These are phyloP conservation scores for Cucurbita pepo DNA, from an alignment of 306 rosid genomes.

Conservation along the genomic window DNA sequence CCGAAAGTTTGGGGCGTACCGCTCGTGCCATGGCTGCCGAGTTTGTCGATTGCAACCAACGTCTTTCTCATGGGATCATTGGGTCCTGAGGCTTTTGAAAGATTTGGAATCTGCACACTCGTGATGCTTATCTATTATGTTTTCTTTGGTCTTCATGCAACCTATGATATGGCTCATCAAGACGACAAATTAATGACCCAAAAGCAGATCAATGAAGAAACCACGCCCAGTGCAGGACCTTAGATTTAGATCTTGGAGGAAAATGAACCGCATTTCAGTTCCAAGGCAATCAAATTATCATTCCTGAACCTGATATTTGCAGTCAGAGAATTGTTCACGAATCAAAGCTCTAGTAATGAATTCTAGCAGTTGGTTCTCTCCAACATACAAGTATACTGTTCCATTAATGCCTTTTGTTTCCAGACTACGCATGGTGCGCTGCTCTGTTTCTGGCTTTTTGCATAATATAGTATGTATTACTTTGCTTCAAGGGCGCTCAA, in stretches of 20 bases:
- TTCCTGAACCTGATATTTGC: background rate
- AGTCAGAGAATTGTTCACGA: background rate
- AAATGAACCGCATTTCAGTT: background rate
- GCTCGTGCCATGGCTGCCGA: slow-evolving; percentile 74
- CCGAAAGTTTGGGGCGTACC: slow-evolving; percentile 82
- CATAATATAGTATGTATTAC: background rate
- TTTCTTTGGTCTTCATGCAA: slow-evolving; percentile 67
- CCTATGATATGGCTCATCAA: slow-evolving; percentile 64
- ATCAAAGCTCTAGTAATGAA: background rate
- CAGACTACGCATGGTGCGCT: background rate
- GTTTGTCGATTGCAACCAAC: slow-evolving; percentile 57
- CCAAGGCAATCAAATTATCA: background rate
- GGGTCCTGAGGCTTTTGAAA: slow-evolving; percentile 28
- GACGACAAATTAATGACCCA: slow-evolving; percentile 13
- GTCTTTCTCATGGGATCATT: slow-evolving; percentile 67
- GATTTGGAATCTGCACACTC: slow-evolving; percentile 52
- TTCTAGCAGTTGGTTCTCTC: background rate
- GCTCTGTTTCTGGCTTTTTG: too few species aligned
- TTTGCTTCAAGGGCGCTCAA: background rate
- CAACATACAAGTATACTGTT: background rate
- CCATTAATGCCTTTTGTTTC: background rate
- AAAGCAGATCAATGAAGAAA: slow-evolving; percentile 12
- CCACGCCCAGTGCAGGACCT: slow-evolving; percentile 20
- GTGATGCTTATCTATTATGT: slow-evolving; percentile 49
- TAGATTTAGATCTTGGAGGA: background rate